phyloP scores from a whole-genome alignment of 208 protist genomes.

The Wallacemonas sp. region DNA sequence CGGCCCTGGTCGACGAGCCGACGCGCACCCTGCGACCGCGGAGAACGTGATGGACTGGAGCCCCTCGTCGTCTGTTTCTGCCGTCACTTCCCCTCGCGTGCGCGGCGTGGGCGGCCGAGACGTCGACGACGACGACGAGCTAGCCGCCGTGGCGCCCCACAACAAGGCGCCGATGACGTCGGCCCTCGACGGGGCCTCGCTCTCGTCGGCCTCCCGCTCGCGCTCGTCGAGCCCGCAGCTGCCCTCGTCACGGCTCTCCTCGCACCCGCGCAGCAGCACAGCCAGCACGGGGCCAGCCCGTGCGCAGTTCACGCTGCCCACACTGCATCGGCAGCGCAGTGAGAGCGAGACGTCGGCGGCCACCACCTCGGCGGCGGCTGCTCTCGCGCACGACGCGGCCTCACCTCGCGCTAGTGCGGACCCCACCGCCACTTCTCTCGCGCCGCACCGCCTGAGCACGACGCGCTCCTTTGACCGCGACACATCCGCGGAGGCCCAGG shows the following conservation, averaged over 20 bases:
- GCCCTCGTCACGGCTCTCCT: neutral
- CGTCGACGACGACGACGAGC: neutral
- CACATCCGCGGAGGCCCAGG: neutral
- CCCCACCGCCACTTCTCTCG: neutral
- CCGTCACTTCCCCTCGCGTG: neutral
- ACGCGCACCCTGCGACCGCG: too few relatives aligned
- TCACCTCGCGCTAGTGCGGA: neutral
- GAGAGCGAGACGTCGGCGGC: neutral
- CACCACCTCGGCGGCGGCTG: too few relatives aligned
- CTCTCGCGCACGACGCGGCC: neutral
- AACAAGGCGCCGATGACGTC: neutral
- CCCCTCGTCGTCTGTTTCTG: constrained; percentile 5
- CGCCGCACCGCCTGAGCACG: neutral
- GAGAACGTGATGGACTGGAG: constrained; percentile 5
- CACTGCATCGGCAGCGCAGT: neutral
- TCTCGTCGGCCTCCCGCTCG: neutral
- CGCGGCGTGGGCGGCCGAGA: neutral
- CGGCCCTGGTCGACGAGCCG: neutral
- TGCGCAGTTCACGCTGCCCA: constrained; percentile 15
- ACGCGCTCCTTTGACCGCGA: constrained; percentile 12
- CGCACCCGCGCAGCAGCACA: neutral
- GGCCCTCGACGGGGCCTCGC: neutral
- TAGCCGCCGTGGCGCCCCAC: too few relatives aligned
- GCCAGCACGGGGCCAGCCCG: neutral
- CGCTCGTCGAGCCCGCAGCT: neutral